A percentile compares a stretch with the other conserved stretches of the same genome.
Conservation (phyloP, 352 stramenopile genomes). For the Pythium dissimile region DNA sequence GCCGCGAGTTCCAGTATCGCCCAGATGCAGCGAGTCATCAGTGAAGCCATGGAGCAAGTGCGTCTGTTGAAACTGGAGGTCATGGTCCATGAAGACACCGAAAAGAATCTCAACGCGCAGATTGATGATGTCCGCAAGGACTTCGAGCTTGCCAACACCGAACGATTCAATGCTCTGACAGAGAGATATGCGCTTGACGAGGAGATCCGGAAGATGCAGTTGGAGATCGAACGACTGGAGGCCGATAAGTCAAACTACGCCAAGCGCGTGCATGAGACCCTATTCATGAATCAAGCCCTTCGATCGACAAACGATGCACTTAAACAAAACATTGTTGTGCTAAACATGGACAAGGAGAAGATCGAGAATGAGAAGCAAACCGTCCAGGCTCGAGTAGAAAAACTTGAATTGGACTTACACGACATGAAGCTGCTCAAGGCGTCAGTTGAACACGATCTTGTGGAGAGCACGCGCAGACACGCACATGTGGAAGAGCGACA, state of each 20-base stretch:
- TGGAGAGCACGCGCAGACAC: slow-evolving; percentile 42
- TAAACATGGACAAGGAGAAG: slow-evolving; percentile 65
- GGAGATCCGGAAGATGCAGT: slow-evolving; percentile 55
- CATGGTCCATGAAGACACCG: slow-evolving; percentile 61
- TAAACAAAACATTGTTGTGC: slow-evolving; percentile 51
- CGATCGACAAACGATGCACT: slow-evolving; percentile 58
- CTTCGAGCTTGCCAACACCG: slow-evolving; percentile 64
- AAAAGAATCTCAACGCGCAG: slow-evolving; percentile 56
- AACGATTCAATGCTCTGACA: slow-evolving; percentile 58
- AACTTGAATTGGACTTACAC: slow-evolving; percentile 26
- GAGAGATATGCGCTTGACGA: slow-evolving; percentile 58
- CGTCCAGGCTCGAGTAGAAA: slow-evolving; percentile 31
- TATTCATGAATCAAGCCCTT: slow-evolving; percentile 76
- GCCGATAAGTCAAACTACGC: slow-evolving; percentile 55
- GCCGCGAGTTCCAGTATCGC: slow-evolving; percentile 36
- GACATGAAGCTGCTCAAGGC: slow-evolving; percentile 37
- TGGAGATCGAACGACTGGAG: slow-evolving; percentile 47
- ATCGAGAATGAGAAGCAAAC: slow-evolving; percentile 33
- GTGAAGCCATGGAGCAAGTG: slow-evolving; percentile 38
- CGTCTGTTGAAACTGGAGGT: slow-evolving; percentile 64
- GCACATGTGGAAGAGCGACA: slow-evolving; percentile 45
- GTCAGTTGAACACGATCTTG: slow-evolving; percentile 41
- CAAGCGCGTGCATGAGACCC: slow-evolving; percentile 64
- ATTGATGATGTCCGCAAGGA: slow-evolving; percentile 55
- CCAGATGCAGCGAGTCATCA: slow-evolving; percentile 33